Evolutionary conservation across 2,329 filamentous ascomycete species (phyloP).

Genomic region (Cercospora canescens): DNA sequence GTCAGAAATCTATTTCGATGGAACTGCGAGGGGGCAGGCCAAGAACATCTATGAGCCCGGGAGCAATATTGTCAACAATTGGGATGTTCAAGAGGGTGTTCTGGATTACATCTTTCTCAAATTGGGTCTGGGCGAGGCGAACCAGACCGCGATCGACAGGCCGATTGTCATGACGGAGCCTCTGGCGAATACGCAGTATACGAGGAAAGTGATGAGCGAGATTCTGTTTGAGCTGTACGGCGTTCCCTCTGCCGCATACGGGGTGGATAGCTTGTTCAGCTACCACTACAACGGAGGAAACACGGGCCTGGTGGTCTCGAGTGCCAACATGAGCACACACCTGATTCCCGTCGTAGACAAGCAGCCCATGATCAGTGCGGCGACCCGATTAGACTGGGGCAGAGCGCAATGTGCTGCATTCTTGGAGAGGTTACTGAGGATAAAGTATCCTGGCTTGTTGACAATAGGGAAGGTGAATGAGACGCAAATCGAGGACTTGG

Average conservation of each 20-base stretch:
- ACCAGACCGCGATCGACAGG: constrained; percentile 69
- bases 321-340: constrained; percentile 91
- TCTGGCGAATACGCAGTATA: constrained; percentile 86
- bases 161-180: constrained; percentile 96
- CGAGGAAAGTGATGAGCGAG: constrained; percentile 82
- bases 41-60: constrained; percentile 89
- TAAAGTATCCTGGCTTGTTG: constrained; percentile 90
- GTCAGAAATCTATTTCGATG: constrained; percentile 90
- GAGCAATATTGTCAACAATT: constrained; percentile 90
- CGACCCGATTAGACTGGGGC: constrained; percentile 91
- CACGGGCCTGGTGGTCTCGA: constrained; percentile 86
- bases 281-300: constrained; percentile 88
- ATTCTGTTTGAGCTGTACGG: constrained; percentile 96
- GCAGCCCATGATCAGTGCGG: constrained; percentile 80
- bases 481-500: constrained; percentile 82
- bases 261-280: constrained; percentile 94
- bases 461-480: constrained; percentile 67
- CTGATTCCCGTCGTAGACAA: constrained; percentile 89
- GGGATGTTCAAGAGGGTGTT: constrained; percentile 95
- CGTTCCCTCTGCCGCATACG: constrained; percentile 86
- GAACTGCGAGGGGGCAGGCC: constrained; percentile 85
- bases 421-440: constrained; percentile 78
- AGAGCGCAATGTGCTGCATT: constrained; percentile 89
- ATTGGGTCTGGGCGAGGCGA: constrained; percentile 77
- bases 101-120: constrained; percentile 95